Base-by-base conservation (phyloP, 768 basidiomycete species). In the Termitomyces sp. region DNA sequence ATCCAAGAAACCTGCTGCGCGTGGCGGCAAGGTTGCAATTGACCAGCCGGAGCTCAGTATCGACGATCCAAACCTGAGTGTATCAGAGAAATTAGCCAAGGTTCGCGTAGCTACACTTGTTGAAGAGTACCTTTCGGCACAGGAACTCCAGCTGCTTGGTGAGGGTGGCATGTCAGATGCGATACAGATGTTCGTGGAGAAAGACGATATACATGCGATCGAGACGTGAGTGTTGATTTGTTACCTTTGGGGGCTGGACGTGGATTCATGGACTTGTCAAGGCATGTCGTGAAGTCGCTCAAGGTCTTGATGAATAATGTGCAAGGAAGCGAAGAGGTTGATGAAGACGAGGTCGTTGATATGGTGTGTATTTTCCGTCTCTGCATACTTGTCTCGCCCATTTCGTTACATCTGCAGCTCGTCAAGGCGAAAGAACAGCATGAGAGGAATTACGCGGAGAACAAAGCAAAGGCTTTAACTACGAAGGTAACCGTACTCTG, bases 131-230 rank as follows among this genome's bases (percentile, higher is more conserved):
- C 74, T 99, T 50, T 79, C 86, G 7, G 95, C 93, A 52, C 97
- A 98, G 75, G 92, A 95, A 70, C 74, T 98, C 67, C 94, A 97
- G 75, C 74, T 98, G 53, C 75, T 98, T 18, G 92, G 90, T 1
- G 95, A 97, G 74, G 79, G 80, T 44, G 94, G 89, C 28, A 91
- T 99, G 89, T 88, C 87, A 43, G 91, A 95, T 69, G 97, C 97
- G 6, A 95, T 99, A 55, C 88, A 92, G 76, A 81, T 88, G 72
- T 98, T 91, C 73, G 95, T 99, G 60, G 95, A 98, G 72, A 99
- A 99, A 79, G 96, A 98, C 68, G 95, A 97, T 71, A 86, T 84
- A 32, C 91, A 95, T 76, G 93, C 96, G 9, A 96, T 99, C 68
- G 83, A 87, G 63, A 82, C 77, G 94, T 95, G 63, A 64, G 89